A percentile compares a stretch with the other conserved stretches of the same genome.
Conservation (phyloP, 2,329 filamentous ascomycete species). For the Colletotrichum horii region DNA sequence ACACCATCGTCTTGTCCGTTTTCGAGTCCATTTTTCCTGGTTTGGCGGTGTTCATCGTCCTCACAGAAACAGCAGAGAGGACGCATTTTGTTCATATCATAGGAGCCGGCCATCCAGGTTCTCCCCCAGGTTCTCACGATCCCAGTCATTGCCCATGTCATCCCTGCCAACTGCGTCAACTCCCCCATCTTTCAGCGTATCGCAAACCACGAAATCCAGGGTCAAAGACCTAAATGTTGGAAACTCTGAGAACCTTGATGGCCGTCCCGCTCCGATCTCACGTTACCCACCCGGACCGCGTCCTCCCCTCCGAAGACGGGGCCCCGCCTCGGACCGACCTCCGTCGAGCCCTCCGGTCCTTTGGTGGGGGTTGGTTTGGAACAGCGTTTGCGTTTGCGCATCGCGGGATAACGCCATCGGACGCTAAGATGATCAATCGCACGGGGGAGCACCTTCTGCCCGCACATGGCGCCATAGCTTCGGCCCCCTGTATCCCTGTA, state of each 20-base stretch:
- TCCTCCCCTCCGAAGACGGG: background rate
- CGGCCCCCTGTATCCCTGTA: background rate
- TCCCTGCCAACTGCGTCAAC: background rate
- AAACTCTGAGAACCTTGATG: conserved; percentile 1
- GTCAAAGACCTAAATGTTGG: background rate
- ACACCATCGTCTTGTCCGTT: background rate
- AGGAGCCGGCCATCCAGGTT: conserved; percentile 8
- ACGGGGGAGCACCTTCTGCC: background rate
- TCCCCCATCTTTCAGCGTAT: background rate
- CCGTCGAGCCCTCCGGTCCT: background rate
- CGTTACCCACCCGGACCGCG: background rate
- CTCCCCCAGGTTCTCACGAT: background rate
- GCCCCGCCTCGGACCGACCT: background rate
- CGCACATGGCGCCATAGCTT: background rate
- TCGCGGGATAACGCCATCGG: conserved; percentile 14
- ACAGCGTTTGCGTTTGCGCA: background rate
- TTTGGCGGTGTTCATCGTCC: background rate
- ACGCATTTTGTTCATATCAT: background rate
- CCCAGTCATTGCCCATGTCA: background rate
- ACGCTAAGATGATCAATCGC: conserved; percentile 13
- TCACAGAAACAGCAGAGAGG: background rate
- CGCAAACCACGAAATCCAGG: background rate
- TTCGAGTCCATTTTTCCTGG: background rate
- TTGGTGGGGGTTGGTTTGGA: background rate
- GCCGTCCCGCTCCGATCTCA: background rate